Evolutionary conservation across 306 rosid genomes (phyloP), one percentile per base, ranked within the genome.

Genomic region (Vachellia pachyceras): DNA sequence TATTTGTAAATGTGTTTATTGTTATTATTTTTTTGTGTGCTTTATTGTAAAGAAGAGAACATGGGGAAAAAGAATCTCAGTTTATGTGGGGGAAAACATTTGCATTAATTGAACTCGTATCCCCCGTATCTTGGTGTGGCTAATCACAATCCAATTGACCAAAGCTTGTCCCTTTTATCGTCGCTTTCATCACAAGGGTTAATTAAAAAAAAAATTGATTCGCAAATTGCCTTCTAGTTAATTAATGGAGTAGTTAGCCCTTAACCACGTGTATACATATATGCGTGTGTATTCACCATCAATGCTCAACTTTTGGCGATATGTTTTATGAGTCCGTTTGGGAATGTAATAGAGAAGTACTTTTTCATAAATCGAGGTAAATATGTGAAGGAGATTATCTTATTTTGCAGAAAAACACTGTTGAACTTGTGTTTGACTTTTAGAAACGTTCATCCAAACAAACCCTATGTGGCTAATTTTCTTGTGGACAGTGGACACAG

Each of bases 201-300:
- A 17, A 65, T 14, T 20, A 15, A 57, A 80, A 15, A 57, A 80
- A 57, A 80, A 36, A 8, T 64, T 64, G 12, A 40, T 76, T 14
- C 45, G 37, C 42, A 45, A 76, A 68, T 22, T n/a, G 25, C 29
- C 2, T 54, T 54, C 25, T n/a, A 8, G 3, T 52, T 52, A 52
- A 13, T 68, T 47, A 57, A 46, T 46, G 54, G 17, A n/a, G 72
- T 3, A 18, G 72, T 40, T n/a, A 1, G 50, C 17, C 10, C 17
- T 52, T 52, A 2, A 23, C 60, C 11, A 1, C 17, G 4, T 29
- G 33, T 29, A 2, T 29, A 2, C 2, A 2, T 29, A 2, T 29
- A 2, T 29, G 33, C 2, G 33, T 0, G 1, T 29, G 33, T 13
- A 9, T 40, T 4, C 7, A 1, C n/a, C 73, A 40, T 40, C 25